Evolutionary conservation across 1,284 basidiomycete species (phyloP).

Genomic region (Ceratobasidium sp.): DNA sequence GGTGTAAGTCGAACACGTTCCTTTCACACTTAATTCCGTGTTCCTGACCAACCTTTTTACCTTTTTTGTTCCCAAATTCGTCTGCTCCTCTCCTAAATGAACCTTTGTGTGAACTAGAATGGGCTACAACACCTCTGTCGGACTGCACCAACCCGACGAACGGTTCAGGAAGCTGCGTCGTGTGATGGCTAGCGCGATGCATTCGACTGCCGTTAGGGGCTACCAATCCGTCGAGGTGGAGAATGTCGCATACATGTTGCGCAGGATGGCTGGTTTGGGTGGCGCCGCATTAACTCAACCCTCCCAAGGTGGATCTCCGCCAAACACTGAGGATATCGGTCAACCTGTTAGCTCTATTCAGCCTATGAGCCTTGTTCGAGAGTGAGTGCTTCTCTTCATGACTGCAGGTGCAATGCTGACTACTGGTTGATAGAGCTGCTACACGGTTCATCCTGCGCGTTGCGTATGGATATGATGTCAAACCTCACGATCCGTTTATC

Average conservation of each 20-base stretch:
- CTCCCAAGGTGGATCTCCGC: too few relatives aligned
- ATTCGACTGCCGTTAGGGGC: slow-evolving; percentile 26
- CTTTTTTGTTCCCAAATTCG: not conserved
- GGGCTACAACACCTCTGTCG: slow-evolving; percentile 38
- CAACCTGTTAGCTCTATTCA: slow-evolving; percentile 21
- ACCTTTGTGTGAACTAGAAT: slow-evolving; percentile 38
- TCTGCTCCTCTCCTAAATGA: not conserved
- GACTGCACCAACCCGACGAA: slow-evolving; percentile 43
- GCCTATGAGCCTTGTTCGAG: slow-evolving; percentile 30
- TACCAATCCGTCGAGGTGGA: slow-evolving; percentile 33
- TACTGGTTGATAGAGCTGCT: slow-evolving; percentile 23
- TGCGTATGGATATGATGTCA: slow-evolving; percentile 44
- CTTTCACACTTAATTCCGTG: slow-evolving; percentile 4
- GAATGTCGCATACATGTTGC: slow-evolving; percentile 26
- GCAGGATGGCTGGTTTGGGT: slow-evolving; percentile 51
- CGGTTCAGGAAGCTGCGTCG: slow-evolving; percentile 37
- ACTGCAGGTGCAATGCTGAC: not conserved
- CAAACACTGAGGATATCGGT: slow-evolving; percentile 20
- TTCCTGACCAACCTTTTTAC: not conserved
- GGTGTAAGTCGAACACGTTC: slow-evolving; percentile 54
- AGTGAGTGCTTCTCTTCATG: slow-evolving; percentile 13
- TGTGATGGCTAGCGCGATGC: slow-evolving; percentile 38
- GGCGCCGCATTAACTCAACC: slow-evolving; percentile 47
- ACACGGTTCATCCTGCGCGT: slow-evolving; percentile 42
- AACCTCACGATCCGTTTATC: slow-evolving; percentile 43